These are phyloP conservation scores for Seiridium unicorne DNA, from an alignment of 2,329 filamentous ascomycete genomes.

Conservation along the genomic window DNA sequence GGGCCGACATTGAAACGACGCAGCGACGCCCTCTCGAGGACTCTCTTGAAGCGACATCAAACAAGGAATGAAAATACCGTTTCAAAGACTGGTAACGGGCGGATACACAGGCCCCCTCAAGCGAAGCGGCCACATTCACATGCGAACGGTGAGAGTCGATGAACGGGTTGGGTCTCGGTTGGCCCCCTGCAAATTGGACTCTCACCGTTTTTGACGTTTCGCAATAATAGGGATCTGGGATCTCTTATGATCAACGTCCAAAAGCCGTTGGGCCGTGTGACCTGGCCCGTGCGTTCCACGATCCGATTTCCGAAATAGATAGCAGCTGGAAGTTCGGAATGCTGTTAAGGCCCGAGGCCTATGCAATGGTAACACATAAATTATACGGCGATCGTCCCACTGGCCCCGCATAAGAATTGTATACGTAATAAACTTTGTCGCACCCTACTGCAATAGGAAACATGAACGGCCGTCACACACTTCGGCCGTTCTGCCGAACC, in stretches of 20 bases:
- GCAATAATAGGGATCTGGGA: neutral
- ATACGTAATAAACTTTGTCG: neutral
- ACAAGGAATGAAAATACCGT: too few species aligned
- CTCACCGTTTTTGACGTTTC: conserved; percentile 4
- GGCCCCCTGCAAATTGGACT: neutral
- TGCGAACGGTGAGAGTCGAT: neutral
- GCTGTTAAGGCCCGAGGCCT: too few species aligned
- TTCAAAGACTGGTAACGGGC: neutral
- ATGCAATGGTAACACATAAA: neutral
- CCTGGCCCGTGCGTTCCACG: neutral
- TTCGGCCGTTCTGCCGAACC: conserved; percentile 5
- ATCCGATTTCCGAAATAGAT: too few species aligned
- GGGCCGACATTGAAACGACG: neutral
- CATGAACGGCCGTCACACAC: neutral
- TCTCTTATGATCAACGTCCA: neutral
- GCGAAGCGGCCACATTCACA: neutral
- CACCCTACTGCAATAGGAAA: neutral
- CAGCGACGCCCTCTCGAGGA: neutral
- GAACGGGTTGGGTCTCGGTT: neutral
- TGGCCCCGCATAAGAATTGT: neutral
- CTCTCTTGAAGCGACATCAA: too few species aligned
- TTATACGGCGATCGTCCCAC: neutral
- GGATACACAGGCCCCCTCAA: neutral
- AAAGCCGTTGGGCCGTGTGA: neutral
- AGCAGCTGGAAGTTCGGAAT: neutral